Base-by-base conservation (phyloP, 2,329 filamentous ascomycete species). In the Helotiales sp. region DNA sequence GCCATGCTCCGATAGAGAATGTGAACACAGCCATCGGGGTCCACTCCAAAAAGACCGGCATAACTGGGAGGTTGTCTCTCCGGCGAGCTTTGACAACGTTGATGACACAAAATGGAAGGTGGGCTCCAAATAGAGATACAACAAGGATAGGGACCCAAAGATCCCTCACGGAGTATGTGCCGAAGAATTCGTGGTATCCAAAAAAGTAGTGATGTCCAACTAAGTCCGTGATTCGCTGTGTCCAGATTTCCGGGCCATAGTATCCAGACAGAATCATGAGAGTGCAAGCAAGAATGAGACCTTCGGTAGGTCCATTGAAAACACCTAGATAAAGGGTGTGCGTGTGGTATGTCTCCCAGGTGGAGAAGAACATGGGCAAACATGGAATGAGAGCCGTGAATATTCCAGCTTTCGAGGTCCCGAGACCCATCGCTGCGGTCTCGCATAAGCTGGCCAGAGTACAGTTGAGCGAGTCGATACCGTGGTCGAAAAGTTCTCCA, bases 261-360 rank as follows among this genome's bases (percentile, higher is more conserved):
- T 91, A 90, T 49, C 95, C 96, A 4, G 93, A 96, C 43, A 92
- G 82, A 64, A 92, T 84, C 93, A 98, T 98, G 76, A 97, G 87
- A 61, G 83, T 80, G 77, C 93, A 94, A 28, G 94, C 96, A 70
- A 99, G 90, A 61, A 98, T 89, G 37, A 99, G 84, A 22, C 96
- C 96, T 82, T 99, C 96, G 37, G 96, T 99, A 1, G 96, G 96
- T 0, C 96, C 96, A 79, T 99, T 99, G 86, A 99, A 91, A 78
- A 95, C 93, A 64, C 96, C 96, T 13, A 99, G 88, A 79, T 97
- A 99, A 6, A 99, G 84, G 0, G 96, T 98, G 79, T 99, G 96
- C 5, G 96, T 97, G 81, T 99, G 96, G 79, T 97, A 99, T 0
- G 96, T 99, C 82, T 99, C 96, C 96, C 96, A 99, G 1, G 96